Evolutionary conservation across 2,329 filamentous ascomycete genomes (phyloP).

Genomic region (Hypoxylon sp.): DNA sequence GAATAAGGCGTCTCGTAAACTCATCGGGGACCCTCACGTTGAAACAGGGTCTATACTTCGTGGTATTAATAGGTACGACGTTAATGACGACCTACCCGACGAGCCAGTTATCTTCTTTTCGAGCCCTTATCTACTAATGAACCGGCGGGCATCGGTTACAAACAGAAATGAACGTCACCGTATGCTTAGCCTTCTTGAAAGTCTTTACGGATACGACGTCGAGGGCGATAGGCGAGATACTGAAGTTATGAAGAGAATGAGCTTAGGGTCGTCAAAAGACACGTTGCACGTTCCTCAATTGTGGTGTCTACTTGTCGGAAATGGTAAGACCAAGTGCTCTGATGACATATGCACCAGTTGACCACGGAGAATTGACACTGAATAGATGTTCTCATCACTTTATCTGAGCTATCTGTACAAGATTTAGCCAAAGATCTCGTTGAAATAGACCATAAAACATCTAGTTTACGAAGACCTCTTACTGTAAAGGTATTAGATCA

Average conservation of each 20-base stretch:
- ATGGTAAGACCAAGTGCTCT: slow-evolving; percentile 3
- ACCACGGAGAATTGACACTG: neutral
- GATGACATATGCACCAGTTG: neutral
- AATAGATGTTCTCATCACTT: slow-evolving; percentile 14
- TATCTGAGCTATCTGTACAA: slow-evolving; percentile 7
- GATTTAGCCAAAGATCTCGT: slow-evolving; percentile 7
- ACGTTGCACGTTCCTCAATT: slow-evolving; percentile 9
- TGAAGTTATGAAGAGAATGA: slow-evolving; percentile 3
- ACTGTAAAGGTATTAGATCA: slow-evolving; percentile 19
- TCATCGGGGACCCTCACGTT: neutral
- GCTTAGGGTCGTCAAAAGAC: slow-evolving; percentile 4
- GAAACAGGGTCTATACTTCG: slow-evolving; percentile 9
- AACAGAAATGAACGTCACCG: neutral
- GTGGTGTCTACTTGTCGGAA: slow-evolving; percentile 15
- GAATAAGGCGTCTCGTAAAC: slow-evolving; percentile 1
- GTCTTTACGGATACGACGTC: slow-evolving; percentile 15
- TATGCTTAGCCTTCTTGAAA: slow-evolving; percentile 16
- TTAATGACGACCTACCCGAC: neutral
- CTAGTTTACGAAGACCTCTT: slow-evolving; percentile 9
- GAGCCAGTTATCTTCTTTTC: slow-evolving; percentile 16
- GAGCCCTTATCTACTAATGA: slow-evolving; percentile 11
- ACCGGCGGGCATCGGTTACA: neutral
- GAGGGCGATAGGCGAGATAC: slow-evolving; percentile 13
- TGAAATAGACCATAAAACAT: slow-evolving; percentile 14
- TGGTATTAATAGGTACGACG: neutral